Evolutionary conservation across 208 protist species (phyloP).

Genomic region (Crithidia mellificae): DNA sequence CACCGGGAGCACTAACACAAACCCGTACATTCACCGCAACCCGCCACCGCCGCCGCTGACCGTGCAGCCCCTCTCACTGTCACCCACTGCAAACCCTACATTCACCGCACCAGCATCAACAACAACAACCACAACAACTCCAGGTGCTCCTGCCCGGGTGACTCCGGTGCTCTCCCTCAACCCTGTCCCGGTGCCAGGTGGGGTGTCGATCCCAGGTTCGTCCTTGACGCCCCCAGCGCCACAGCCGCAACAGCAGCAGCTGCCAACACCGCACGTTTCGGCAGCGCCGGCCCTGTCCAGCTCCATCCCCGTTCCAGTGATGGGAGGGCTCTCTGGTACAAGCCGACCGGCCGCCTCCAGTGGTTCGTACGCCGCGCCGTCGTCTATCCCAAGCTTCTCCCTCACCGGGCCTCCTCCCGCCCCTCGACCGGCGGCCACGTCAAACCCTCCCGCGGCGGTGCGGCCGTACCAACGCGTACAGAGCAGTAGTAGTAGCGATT

Average conservation of each 20-base stretch:
- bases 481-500: constrained; percentile 37
- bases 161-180: constrained; percentile 24
- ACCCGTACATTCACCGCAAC: constrained; percentile 2
- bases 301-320: not conserved
- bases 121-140: too few species aligned
- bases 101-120: too few species aligned
- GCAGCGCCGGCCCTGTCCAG: not conserved
- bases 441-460: constrained; percentile 5
- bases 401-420: not conserved
- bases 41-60: constrained; percentile 2
- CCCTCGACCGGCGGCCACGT: not conserved
- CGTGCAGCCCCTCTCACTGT: constrained; percentile 7
- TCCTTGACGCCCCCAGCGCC: too few species aligned
- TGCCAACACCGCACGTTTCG: not conserved
- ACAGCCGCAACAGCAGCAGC: too few species aligned
- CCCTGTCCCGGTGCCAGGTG: constrained; percentile 6
- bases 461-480: not conserved
- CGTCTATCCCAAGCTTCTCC: not conserved
- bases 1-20: constrained; percentile 15
- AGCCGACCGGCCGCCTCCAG: not conserved
- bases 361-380: not conserved
- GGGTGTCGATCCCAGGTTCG: too few species aligned
- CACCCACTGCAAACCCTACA: not conserved
- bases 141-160: constrained; percentile 15
- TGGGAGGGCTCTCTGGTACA: not conserved